Evolutionary conservation across 495 filamentous ascomycete species (phyloP).

Genomic region (Glutinoglossum americanum): DNA sequence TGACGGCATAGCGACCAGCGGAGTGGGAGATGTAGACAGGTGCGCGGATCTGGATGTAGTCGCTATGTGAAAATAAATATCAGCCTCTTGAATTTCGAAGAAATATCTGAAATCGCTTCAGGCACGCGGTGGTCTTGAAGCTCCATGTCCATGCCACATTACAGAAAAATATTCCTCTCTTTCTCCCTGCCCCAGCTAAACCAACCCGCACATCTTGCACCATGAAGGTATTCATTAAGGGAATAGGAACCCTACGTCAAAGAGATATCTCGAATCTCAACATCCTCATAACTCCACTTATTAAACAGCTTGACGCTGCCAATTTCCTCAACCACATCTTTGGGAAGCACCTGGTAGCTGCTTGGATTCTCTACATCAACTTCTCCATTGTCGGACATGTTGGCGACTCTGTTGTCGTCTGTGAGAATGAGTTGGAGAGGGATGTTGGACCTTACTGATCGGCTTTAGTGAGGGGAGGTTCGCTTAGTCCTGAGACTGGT

Average conservation of each 20-base stretch:
- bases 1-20: slow-evolving; percentile 93
- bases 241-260: slow-evolving; percentile 57
- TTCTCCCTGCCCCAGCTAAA: neutral
- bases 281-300: slow-evolving; percentile 95
- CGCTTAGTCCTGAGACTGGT: neutral
- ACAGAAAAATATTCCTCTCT: neutral
- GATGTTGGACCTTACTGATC: neutral
- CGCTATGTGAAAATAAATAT: slow-evolving; percentile 30
- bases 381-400: slow-evolving; percentile 91
- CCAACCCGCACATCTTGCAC: neutral
- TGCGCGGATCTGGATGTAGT: slow-evolving; percentile 97
- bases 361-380: slow-evolving; percentile 66
- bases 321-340: slow-evolving; percentile 78
- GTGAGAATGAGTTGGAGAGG: neutral
- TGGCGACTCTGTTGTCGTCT: slow-evolving; percentile 17
- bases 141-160: neutral
- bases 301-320: slow-evolving; percentile 96
- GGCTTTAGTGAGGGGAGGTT: neutral
- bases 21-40: slow-evolving; percentile 98
- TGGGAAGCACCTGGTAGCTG: slow-evolving; percentile 69
- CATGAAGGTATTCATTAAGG: neutral
- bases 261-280: slow-evolving; percentile 98
- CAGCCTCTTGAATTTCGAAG: neutral
- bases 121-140: neutral
- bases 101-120: neutral